These are phyloP conservation scores for Echinosophora koreensis DNA, from an alignment of 306 rosid species.

Conservation along the genomic window DNA sequence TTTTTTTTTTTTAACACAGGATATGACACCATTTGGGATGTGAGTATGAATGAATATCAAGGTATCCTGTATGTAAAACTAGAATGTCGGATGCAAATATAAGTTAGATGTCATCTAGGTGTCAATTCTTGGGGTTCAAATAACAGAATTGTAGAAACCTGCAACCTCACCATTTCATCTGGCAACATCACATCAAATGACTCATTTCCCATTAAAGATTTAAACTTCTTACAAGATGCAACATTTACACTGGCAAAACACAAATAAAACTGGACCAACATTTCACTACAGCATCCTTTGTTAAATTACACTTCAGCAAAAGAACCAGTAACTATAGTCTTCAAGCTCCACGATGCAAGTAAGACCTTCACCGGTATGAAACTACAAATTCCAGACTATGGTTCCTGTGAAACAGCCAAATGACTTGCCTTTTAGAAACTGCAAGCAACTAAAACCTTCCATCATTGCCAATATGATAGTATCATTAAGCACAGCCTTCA, in stretches of 20 bases:
- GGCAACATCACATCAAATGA: conserved; percentile 1
- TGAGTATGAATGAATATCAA: neutral
- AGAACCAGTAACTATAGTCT: neutral
- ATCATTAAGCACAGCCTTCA: conserved; percentile 6
- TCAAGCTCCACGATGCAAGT: conserved; percentile 4
- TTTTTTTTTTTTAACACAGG: neutral
- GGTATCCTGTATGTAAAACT: too few relatives aligned
- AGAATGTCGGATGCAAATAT: neutral
- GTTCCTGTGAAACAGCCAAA: conserved; percentile 52
- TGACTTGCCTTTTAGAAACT: conserved; percentile 47
- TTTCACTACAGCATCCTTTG: conserved; percentile 28
- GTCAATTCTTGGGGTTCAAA: too few relatives aligned
- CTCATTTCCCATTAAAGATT: neutral
- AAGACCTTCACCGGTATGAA: neutral
- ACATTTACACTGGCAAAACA: conserved; percentile 11
- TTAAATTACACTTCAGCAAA: conserved; percentile 22
- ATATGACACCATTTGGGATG: neutral
- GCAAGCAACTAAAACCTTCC: conserved; percentile 21
- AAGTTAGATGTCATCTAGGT: neutral
- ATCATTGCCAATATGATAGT: conserved; percentile 16
- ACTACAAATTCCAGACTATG: conserved; percentile 2
- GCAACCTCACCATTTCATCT: neutral
- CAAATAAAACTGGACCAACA: conserved; percentile 6
- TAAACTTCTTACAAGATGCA: conserved; percentile 3
- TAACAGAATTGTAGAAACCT: neutral